Conservation (phyloP, 768 basidiomycete genomes). For the Leucogyrophana mollusca region DNA sequence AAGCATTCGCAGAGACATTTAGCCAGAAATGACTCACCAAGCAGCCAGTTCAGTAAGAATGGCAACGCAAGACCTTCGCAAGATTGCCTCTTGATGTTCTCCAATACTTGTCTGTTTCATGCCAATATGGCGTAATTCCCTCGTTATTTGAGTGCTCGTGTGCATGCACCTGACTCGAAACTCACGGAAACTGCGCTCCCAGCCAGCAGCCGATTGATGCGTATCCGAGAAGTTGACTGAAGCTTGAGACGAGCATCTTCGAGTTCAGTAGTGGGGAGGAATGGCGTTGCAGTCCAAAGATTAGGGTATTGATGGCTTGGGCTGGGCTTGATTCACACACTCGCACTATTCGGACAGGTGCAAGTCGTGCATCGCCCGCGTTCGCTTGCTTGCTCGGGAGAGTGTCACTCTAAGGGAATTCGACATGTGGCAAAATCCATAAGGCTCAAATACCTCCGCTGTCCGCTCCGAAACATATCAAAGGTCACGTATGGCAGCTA, state of each 20-base stretch:
- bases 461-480: too few species aligned
- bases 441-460: too few species aligned
- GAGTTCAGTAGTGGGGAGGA: too few species aligned
- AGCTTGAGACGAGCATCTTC: conserved; percentile 21
- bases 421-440: too few species aligned
- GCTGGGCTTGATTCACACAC: conserved; percentile 15
- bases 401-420: too few species aligned
- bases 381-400: too few species aligned
- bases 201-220: conserved; percentile 78
- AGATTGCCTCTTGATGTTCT: conserved; percentile 72
- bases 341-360: not conserved
- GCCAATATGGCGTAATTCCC: conserved; percentile 4
- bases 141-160: conserved; percentile 2
- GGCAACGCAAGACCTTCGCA: conserved; percentile 91
- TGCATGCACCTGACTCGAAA: conserved; percentile 14
- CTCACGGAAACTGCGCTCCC: conserved; percentile 87
- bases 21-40: conserved; percentile 52
- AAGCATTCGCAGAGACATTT: conserved; percentile 2
- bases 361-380: too few species aligned
- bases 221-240: conserved; percentile 71
- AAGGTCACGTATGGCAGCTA: too few species aligned
- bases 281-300: too few species aligned
- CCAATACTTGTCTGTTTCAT: conserved; percentile 71
- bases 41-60: conserved; percentile 90
- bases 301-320: conserved; percentile 13